Base-by-base conservation (phyloP, 2,329 filamentous ascomycete species). In the Aspergillus novofumigatus region DNA sequence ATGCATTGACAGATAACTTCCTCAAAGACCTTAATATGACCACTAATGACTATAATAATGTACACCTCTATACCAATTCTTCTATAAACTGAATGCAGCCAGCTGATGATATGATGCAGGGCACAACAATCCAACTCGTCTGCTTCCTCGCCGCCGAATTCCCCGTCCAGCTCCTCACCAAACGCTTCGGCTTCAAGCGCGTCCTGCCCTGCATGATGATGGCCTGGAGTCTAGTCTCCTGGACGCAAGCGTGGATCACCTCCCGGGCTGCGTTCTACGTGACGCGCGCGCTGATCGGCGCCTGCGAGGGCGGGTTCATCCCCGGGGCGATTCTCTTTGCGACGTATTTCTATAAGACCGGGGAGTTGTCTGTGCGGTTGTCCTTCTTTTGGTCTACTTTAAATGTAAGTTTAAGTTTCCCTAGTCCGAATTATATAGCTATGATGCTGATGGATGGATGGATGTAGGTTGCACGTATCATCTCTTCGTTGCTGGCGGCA, bases 121-220 rank as follows among this genome's bases (percentile, higher is more conserved):
- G 67, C 9, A 59, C 55, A 6, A 66, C 66, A 17, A 65, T 68
- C 35, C 64, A 67, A 50, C 54, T 65, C 2, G 45, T 68, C 8
- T 65, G 60, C 54, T 68, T 68, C 49, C 57, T 68, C 1, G 57
- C 63, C 2, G 77, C 78, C 1, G 78, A 79, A 51, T 67, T 80
- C 17, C 78, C 78, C 0, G 78, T 77, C 0, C 77, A 80, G 49
- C 70, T 80, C 6, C 72, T 80, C 21, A 78, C 75, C 44, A 80
- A 80, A 60, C 76, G 76, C 51, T 64, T 77, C 8, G 77, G 78
- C 0, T 77, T 78, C 2, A 74, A 78, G 52, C 73, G 75, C 10
- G 79, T 77, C 69, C 76, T 80, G 7, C 77, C 77, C 1, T 68
- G 71, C 44, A 72, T 78, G 67, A 77, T 77, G 74, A 65, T 80